Percentiles rank a stretch among this genome's conserved stretches.
These are phyloP conservation scores for Mycena amicta DNA, from an alignment of 768 basidiomycete genomes.

Conservation along the genomic window DNA sequence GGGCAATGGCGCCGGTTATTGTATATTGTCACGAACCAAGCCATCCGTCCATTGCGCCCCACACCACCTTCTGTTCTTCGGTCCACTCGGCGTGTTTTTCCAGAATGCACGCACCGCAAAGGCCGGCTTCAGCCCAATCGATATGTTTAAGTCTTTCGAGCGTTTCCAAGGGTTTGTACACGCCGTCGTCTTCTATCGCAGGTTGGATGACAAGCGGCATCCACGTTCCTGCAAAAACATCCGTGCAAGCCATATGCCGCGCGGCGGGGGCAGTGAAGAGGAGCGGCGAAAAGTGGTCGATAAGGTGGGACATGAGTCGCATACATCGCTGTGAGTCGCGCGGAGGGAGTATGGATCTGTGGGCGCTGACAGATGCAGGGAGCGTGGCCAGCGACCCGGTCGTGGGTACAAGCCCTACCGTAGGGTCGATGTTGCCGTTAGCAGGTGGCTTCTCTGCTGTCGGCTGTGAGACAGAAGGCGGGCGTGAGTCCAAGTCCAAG, in stretches of 20 bases:
- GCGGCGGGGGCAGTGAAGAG: conserved; percentile 72
- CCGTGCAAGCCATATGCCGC: conserved; percentile 75
- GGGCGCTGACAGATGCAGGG: conserved; percentile 26
- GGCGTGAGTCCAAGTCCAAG: conserved; percentile 7
- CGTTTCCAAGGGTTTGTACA: conserved; percentile 74
- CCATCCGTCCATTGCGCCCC: conserved; percentile 67
- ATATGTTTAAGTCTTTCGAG: conserved; percentile 59
- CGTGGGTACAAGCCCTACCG: conserved; percentile 10
- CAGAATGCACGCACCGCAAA: conserved; percentile 59
- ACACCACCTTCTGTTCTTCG: conserved; percentile 57
- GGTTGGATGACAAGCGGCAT: conserved; percentile 70
- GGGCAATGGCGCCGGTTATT: background rate
- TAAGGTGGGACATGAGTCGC: conserved; percentile 54
- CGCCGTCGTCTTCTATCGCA: conserved; percentile 61
- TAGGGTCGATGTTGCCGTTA: conserved; percentile 9
- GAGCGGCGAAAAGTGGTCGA: conserved; percentile 70
- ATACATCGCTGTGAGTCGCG: conserved; percentile 43
- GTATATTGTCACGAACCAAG: conserved; percentile 26
- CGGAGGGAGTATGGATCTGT: conserved; percentile 31
- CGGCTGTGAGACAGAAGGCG: conserved; percentile 3
- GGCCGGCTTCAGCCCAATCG: conserved; percentile 59
- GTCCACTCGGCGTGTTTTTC: conserved; percentile 71
- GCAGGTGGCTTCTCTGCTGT: background rate
- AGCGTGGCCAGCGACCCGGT: too few relatives aligned
- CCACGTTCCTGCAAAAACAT: conserved; percentile 72